Evolutionary conservation across 164 flowering plant genomes (phyloP).

Genomic region (Tetrastigma voinierianum): DNA sequence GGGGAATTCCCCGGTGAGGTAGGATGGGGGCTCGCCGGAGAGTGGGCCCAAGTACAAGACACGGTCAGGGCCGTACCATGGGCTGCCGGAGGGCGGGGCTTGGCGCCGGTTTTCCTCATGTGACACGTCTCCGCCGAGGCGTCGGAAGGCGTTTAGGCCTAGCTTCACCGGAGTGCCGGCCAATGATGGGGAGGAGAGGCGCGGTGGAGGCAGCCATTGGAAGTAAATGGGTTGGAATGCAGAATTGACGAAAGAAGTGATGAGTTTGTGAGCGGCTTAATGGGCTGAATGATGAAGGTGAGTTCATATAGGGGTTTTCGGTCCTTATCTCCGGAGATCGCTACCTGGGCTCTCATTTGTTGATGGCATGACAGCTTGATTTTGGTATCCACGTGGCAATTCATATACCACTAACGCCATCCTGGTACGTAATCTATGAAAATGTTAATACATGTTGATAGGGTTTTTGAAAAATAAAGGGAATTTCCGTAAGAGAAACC

Average conservation of each 20-base stretch:
- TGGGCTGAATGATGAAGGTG: background rate
- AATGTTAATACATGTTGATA: too few species aligned
- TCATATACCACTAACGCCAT: background rate
- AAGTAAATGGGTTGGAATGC: too few species aligned
- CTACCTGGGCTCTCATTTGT: slow-evolving; percentile 17
- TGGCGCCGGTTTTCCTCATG: slow-evolving; percentile 11
- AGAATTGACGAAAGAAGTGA: too few species aligned
- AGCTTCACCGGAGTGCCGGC: slow-evolving; percentile 10
- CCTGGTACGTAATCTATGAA: too few species aligned
- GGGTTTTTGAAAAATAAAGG: too few species aligned
- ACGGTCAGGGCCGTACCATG: slow-evolving; percentile 46
- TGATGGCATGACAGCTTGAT: background rate
- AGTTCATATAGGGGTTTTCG: background rate
- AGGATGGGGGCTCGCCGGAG: slow-evolving; percentile 41
- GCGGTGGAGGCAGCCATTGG: slow-evolving; percentile 34
- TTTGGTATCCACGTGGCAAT: background rate
- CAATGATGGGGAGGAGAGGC: slow-evolving; percentile 10
- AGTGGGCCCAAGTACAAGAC: slow-evolving; percentile 45
- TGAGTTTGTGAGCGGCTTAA: background rate
- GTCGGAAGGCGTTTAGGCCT: background rate
- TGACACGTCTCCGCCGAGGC: slow-evolving; percentile 3
- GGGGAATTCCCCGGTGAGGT: slow-evolving; percentile 45
- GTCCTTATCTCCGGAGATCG: slow-evolving; percentile 22
- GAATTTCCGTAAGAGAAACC: too few species aligned
- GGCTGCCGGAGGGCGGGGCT: slow-evolving; percentile 33